These are phyloP conservation scores for Carex arenaria DNA, from an alignment of 202 grass and related monocot species.

Conservation along the genomic window DNA sequence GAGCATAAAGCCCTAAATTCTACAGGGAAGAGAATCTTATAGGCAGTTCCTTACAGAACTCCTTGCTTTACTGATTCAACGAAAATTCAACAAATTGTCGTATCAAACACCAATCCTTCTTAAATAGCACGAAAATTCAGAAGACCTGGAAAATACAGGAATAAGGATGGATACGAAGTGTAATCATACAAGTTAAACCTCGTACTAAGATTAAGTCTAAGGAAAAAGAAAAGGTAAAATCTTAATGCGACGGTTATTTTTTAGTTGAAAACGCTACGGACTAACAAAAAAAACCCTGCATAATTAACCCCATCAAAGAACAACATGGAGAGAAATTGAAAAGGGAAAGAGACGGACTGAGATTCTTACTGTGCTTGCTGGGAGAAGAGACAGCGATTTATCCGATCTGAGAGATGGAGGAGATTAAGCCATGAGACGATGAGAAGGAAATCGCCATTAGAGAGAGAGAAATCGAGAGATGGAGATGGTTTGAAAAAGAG, in stretches of 20 bases:
- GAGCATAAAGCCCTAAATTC: neutral
- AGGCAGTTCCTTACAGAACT: neutral
- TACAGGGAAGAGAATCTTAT: neutral
- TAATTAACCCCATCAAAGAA: neutral
- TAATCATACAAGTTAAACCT: neutral
- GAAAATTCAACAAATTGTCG: neutral
- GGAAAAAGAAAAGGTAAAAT: neutral
- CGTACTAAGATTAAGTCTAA: neutral
- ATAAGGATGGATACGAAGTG: neutral
- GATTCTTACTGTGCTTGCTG: neutral
- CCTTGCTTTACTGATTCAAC: neutral
- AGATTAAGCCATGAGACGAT: neutral
- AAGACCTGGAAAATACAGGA: neutral
- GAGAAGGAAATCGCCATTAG: conserved; percentile 8
- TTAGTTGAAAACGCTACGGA: neutral
- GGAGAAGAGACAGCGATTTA: neutral
- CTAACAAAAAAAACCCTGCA: neutral
- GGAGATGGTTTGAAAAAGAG: conserved; percentile 18
- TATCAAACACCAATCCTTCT: neutral
- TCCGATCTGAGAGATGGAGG: conserved; percentile 4
- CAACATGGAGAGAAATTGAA: neutral
- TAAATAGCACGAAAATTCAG: neutral
- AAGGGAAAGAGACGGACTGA: neutral
- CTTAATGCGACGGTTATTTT: neutral
- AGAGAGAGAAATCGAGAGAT: neutral